Evolutionary conservation across 305 asterid species (phyloP), one percentile per base, ranked within the genome.

Genomic region (Rubia peregrina): DNA sequence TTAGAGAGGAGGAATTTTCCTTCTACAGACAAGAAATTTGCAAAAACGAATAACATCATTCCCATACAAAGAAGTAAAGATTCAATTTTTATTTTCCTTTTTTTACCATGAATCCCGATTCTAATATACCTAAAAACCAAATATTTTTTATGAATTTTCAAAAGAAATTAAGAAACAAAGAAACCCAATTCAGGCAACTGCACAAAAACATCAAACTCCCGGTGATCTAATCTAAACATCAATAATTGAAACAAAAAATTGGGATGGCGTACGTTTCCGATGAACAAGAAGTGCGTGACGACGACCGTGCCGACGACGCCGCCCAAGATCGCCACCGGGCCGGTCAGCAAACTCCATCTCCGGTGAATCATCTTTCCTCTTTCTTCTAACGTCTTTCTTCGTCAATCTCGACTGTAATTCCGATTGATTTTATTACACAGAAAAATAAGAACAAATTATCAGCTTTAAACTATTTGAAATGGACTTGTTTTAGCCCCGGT

Each of bases 291-390:
- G 57, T 89, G 85, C 65, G 81, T 84, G 7, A 80, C 94, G 74
- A 87, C 87, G 26, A 84, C 80, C 8, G 91, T 57, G 67, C 88
- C 94, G 66, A 87, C 68, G 72, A 89, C 77, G 33, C 91, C 96
- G 80, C 75, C 86, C 78, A 73, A 42, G 24, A 77, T 42, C 16
- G 80, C 71, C 3, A 43, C 55, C 13, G 81, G 77, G 22, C 77
- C 77, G 0, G 78, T 77, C 30, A 77, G 55, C 72, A 77, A 46
- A 65, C 80, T 77, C 80, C 80, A 77, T 24, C 73, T 77, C 65
- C 80, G 48, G 80, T 73, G 64, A 12, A 77, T 77, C 80, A 77
- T 77, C 10, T 60, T 66, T 56, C 67, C 42, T 67, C 46, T 65
- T 49, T 56, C 42, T 49, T 19, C 63, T 57, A 2, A 21, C 36